Base-by-base conservation (phyloP, 2,329 filamentous ascomycete species). In the Aspergillus piperis region DNA sequence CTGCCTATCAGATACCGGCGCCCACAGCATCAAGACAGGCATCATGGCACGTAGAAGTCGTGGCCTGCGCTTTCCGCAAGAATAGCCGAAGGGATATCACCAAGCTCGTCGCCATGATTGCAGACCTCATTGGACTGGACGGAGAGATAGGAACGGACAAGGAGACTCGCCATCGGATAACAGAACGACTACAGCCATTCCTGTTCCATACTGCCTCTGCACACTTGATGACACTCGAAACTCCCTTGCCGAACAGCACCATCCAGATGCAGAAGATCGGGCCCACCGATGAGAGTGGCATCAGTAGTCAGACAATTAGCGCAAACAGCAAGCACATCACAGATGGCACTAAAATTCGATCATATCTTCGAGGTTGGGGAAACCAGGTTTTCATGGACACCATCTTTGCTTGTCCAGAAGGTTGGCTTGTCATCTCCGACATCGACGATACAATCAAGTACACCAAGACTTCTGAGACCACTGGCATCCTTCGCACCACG, bases 391-490 rank as follows among this genome's bases (percentile, higher is more conserved):
- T 86, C 42, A 88, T 90, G 82, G 84, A 85, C 62, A 96, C 91
- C 0, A 84, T 87, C 17, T 92, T 90, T 70, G 90, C 90, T 0
- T 87, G 86, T 17, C 85, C 89, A 0, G 86, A 90, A 51, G 93
- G 94, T 7, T 97, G 92, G 92, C 86, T 86, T 11, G 79, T 98
- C 11, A 88, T 97, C 64, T 94, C 90, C 41, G 94, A 98, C 69
- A 86, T 98, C 66, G 95, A 98, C 72, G 94, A 98, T 76, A 96
- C 93, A 0, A 96, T 98, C 81, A 97, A 98, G 77, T 81, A 93
- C 66, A 97, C 94, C 0, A 83, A 90, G 74, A 96, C 94, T 0
- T 86, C 88, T 47, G 89, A 91, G 53, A 88, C 92, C 0, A 83
- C 90, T 7, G 91, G 92, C 2, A 94, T 97, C 68, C 80, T 98